phyloP scores from a whole-genome alignment of 2,329 filamentous ascomycete species.

The Didymella exigua region DNA sequence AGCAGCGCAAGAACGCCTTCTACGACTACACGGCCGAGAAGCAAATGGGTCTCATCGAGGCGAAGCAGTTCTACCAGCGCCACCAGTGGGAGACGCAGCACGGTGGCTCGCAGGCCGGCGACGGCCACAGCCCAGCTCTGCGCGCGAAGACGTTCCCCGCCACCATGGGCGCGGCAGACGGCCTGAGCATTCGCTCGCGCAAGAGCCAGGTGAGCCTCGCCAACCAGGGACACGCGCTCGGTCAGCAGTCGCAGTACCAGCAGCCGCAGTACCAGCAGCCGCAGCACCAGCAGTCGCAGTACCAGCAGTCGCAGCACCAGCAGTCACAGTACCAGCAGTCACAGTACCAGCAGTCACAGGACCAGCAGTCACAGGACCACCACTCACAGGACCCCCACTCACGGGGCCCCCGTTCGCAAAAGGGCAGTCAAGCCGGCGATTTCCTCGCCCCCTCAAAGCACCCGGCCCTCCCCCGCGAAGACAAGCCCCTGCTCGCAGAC shows the following conservation, averaged over 20 bases:
- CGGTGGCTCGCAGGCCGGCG: constrained; percentile 49
- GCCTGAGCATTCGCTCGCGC: constrained; percentile 49
- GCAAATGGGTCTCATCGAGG: constrained; percentile 90
- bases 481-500: constrained; percentile 59
- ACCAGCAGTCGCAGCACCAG: no score
- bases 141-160: constrained; percentile 53
- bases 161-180: constrained; percentile 47
- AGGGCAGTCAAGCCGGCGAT: constrained; percentile 29
- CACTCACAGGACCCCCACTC: constrained; percentile 35
- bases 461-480: constrained; percentile 60
- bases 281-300: constrained; percentile 32
- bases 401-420: constrained; percentile 31
- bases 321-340: constrained; percentile 42
- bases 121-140: constrained; percentile 50
- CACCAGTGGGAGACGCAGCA: constrained; percentile 70
- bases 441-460: constrained; percentile 56
- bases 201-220: constrained; percentile 46
- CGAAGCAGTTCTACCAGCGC: constrained; percentile 93
- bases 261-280: constrained; percentile 41
- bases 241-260: constrained; percentile 24
- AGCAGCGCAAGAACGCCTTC: constrained; percentile 75
- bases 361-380: constrained; percentile 35
- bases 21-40: constrained; percentile 95
- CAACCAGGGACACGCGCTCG: constrained; percentile 35
- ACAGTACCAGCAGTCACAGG: constrained; percentile 28